Percentiles rank a stretch among this genome's conserved stretches.
phyloP scores from a whole-genome alignment of 2,329 filamentous ascomycete genomes.

The Cladosporium oxysporum region DNA sequence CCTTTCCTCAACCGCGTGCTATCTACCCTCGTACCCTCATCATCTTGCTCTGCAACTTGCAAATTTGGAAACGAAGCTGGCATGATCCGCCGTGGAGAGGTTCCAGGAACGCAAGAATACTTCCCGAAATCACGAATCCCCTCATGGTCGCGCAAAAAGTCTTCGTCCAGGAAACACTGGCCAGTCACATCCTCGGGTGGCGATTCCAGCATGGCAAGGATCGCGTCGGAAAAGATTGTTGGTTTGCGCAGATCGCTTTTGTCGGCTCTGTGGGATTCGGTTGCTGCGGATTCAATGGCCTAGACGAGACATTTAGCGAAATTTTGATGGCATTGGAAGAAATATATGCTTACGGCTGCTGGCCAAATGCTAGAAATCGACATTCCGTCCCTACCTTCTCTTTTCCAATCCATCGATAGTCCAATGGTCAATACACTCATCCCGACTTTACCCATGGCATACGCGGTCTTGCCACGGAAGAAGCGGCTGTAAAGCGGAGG shows the following conservation, averaged over 20 bases:
- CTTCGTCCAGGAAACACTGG: conserved; percentile 72
- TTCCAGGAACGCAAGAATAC: conserved; percentile 69
- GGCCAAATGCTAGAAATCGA: conserved; percentile 83
- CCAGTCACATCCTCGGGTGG: conserved; percentile 68
- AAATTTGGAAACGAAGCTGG: conserved; percentile 68
- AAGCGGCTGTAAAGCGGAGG: conserved; percentile 85
- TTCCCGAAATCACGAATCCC: conserved; percentile 70
- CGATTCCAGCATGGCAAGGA: conserved; percentile 68
- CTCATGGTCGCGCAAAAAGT: conserved; percentile 67
- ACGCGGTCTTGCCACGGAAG: conserved; percentile 82
- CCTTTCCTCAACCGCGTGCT: conserved; percentile 50
- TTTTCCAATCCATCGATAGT: conserved; percentile 75
- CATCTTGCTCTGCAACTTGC: conserved; percentile 73
- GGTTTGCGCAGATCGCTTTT: conserved; percentile 37
- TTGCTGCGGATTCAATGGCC: conserved; percentile 76
- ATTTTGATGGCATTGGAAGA: background rate
- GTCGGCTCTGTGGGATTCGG: conserved; percentile 52
- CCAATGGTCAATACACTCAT: conserved; percentile 84
- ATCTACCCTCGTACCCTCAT: conserved; percentile 73
- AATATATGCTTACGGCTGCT: conserved; percentile 58
- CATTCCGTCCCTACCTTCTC: conserved; percentile 67
- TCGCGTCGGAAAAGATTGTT: conserved; percentile 77
- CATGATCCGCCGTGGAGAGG: conserved; percentile 74
- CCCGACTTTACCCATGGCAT: conserved; percentile 74
- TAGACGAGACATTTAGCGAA: conserved; percentile 31